Evolutionary conservation across 1,284 basidiomycete genomes (phyloP), one percentile per base, ranked within the genome.

Genomic region (Boletus semigastroideus): DNA sequence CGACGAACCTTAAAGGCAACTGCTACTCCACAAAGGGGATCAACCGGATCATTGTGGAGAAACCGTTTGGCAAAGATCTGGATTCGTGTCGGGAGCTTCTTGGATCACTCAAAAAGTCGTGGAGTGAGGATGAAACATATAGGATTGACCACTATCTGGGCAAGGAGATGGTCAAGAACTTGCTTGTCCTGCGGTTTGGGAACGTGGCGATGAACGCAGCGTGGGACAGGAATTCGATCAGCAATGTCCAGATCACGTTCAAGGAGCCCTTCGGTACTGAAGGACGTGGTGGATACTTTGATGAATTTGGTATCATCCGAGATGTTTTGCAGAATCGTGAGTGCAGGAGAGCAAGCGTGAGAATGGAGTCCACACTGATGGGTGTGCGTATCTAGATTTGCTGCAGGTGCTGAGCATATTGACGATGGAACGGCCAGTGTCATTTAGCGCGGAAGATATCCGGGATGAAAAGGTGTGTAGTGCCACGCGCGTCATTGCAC

Each of bases 141-240:
- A 90, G 94, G 57, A 98, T 98, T 69, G 94, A 98, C 73, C 94
- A 98, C 70, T 98, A 98, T 72, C 87, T 98, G 51, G 94, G 94
- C 57, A 98, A 98, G 77, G 94, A 98, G 79, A 98, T 98, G 94
- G 91, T 97, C 70, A 98, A 98, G 80, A 98, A 98, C 72, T 71
- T 98, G 52, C 87, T 98, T 56, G 92, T 97, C 31, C 78, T 97
- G 46, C 87, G 94, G 39, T 98, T 98, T 67, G 94, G 92, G 58
- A 98, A 98, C 73, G 75, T 94, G 59, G 90, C 94, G 28, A 74
- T 97, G 72, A 84, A 85, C 58, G 83, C 90, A 27, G 82, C 83
- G 25, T 95, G 94, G 90, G 94, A 97, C 77, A 96, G 91, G 74
- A 92, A 94, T 72, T 90, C 86, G 53, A 90, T 98, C 74, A 87